Evolutionary conservation across 805 yeast genomes (phyloP), one percentile per base, ranked within the genome.

Genomic region (Yarrowia sp.): DNA sequence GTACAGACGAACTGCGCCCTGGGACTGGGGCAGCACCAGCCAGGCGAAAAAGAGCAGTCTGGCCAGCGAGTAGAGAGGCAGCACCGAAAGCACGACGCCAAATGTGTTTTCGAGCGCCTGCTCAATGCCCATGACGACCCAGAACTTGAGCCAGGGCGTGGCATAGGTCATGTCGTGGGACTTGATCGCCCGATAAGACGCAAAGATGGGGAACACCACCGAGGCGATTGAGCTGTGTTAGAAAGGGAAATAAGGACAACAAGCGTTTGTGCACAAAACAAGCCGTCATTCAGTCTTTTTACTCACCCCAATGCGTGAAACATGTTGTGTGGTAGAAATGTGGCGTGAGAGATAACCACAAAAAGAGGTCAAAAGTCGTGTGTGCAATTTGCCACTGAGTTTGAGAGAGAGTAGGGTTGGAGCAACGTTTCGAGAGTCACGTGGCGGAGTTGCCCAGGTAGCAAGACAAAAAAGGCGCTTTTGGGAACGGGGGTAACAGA

Each of bases 41-140:
- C 93, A 89, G 12, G 84, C 74, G 41, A 85, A 82, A 50, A 85
- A 74, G 36, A 81, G 81, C 3, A 88, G 74, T 69, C 83, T 82
- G 43, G 82, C 52, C 1, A 89, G 73, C 4, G 84, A 76, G 72
- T 83, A 85, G 59, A 89, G 83, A 1, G 95, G 94, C 16, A 89
- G 70, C 46, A 83, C 71, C 41, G 78, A 74, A 49, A 82, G 74
- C n/a, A 90, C 65, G 22, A 85, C 79, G 10, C 83, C 77, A 19
- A 85, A 72, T 41, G 79, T 75, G 53, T 83, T 79, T 69, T 83
- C 84, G 12, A 78, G 72, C 1, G 79, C 77, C 9, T 80, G 72
- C 52, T 82, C 75, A 8, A 80, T 71, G 5, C 88, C 83, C 67
- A 83, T 77, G 0, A 89, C 86, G 12, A 89, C 80, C 97, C 97